These are phyloP conservation scores for Penicillium capsulatum DNA, from an alignment of 2,329 filamentous ascomycete genomes.

Conservation along the genomic window DNA sequence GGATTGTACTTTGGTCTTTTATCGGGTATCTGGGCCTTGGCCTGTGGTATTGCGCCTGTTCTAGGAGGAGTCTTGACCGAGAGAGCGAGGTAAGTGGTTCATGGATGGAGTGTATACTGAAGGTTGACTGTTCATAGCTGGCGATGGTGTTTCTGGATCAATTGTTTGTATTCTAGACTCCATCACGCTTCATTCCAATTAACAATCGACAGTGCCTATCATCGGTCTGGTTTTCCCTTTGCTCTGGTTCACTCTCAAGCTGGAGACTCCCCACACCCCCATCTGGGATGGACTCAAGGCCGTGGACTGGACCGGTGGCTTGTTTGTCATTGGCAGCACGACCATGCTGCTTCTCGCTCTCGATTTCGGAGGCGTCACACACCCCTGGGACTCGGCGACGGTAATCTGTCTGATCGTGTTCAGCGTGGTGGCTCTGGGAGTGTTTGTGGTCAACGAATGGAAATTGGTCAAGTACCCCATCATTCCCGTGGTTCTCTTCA, in stretches of 20 bases:
- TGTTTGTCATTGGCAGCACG: conserved; percentile 68
- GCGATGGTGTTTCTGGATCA: conserved; percentile 61
- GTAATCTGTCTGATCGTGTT: conserved; percentile 76
- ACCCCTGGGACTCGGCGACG: conserved; percentile 69
- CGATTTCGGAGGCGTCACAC: conserved; percentile 72
- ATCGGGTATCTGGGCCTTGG: conserved; percentile 59
- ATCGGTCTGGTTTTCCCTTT: conserved; percentile 58
- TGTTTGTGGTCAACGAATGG: conserved; percentile 72
- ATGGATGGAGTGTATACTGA: too few relatives aligned
- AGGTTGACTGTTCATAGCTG: conserved; percentile 56
- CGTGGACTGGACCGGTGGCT: conserved; percentile 61
- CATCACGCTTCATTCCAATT: conserved; percentile 2
- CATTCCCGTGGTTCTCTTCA: conserved; percentile 70
- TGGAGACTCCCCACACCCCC: conserved; percentile 59
- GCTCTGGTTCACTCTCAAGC: conserved; percentile 56
- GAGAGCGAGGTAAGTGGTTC: too few relatives aligned
- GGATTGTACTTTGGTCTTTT: conserved; percentile 62
- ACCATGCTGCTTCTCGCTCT: conserved; percentile 83
- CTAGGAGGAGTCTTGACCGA: conserved; percentile 59
- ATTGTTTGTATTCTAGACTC: conserved; percentile 39
- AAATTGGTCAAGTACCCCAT: conserved; percentile 71
- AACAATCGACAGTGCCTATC: conserved; percentile 47
- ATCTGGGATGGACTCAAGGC: conserved; percentile 54
- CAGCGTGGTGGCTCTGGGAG: conserved; percentile 56
- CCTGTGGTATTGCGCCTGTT: conserved; percentile 56